Conservation (phyloP, 345 rosid species). For the Geranium rotundifolium region DNA sequence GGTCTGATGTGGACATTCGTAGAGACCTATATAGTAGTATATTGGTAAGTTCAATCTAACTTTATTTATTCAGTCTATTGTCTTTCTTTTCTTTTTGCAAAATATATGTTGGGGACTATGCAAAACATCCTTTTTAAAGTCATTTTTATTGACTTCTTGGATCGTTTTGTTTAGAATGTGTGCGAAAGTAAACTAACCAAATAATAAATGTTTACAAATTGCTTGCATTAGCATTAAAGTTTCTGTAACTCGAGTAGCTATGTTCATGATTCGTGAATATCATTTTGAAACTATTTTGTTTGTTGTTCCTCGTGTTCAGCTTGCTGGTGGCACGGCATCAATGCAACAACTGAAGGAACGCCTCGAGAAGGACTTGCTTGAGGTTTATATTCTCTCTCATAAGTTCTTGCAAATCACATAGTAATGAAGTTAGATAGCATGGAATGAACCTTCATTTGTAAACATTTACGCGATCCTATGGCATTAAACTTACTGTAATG, state of each 20-base stretch:
- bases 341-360: conserved; percentile 99
- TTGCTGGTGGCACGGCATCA: conserved; percentile 97
- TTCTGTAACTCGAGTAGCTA: neutral
- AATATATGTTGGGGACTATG: no score
- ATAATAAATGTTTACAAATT: neutral
- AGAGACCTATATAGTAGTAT: conserved; percentile 88
- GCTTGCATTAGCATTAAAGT: neutral
- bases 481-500: neutral
- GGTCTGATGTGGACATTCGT: conserved; percentile 88
- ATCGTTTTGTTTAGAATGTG: no score
- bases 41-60: conserved; percentile 42
- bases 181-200: neutral
- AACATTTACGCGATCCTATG: no score
- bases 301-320: conserved; percentile 32
- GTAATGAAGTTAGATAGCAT: no score
- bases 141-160: no score
- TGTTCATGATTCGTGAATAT: neutral
- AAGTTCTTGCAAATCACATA: no score
- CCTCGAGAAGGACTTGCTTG: conserved; percentile 91
- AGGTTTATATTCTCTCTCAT: conserved; percentile 30
- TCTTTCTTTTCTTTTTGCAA: no score
- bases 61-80: neutral
- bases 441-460: no score
- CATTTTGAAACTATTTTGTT: conserved; percentile 4
- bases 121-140: no score